Conservation (phyloP, 805 yeast species). For the Saccharomycopsis sp. region DNA sequence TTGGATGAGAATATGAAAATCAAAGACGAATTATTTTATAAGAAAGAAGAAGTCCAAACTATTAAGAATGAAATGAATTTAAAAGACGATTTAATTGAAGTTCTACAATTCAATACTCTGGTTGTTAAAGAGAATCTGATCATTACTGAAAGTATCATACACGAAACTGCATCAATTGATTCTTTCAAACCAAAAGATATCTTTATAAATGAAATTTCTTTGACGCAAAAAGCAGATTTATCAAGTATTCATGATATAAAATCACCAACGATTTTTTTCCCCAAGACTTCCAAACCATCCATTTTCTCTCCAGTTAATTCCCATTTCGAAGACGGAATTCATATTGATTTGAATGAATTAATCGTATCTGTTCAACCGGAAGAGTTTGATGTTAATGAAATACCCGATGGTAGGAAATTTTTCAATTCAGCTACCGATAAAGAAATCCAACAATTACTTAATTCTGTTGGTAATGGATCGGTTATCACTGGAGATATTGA, state of each 20-base stretch:
- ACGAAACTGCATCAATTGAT: not conserved
- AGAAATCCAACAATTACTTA: not conserved
- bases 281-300: not conserved
- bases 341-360: not conserved
- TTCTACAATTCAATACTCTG: slow-evolving; percentile 1
- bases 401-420: not conserved
- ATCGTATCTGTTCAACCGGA: not conserved
- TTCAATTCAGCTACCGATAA: not conserved
- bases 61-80: slow-evolving; percentile 8
- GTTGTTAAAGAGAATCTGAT: not conserved
- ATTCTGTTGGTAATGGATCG: not conserved
- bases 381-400: not conserved
- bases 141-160: not conserved
- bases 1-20: slow-evolving; percentile 9
- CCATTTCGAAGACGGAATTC: too few relatives aligned
- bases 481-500: not conserved
- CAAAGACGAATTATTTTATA: slow-evolving; percentile 9
- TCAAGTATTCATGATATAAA: not conserved
- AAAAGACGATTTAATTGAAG: slow-evolving; percentile 12
- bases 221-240: slow-evolving; percentile 1
- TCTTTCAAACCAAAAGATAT: not conserved
- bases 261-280: not conserved
- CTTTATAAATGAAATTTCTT: not conserved
- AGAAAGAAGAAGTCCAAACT: slow-evolving; percentile 2
- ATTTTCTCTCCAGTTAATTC: too few relatives aligned